Percentiles rank a stretch among this genome's conserved stretches.
Evolutionary conservation across 2,329 filamentous ascomycete species (phyloP).

Genomic region (Chaetomiaceae sp.): DNA sequence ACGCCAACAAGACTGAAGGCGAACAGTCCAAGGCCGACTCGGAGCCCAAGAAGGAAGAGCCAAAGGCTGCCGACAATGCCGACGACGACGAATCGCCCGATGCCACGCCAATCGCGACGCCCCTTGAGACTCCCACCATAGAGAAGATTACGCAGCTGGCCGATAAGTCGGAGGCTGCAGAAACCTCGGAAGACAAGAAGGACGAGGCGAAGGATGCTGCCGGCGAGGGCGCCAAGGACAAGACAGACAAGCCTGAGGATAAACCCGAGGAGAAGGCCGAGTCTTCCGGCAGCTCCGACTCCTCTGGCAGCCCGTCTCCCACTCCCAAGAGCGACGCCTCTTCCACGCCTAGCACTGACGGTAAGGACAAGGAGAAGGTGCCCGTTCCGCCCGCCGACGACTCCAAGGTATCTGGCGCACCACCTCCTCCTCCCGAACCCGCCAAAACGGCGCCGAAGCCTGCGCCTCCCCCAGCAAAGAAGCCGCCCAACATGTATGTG

Average conservation of each 20-base stretch:
- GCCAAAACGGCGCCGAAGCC: constrained; percentile 2
- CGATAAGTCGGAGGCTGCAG: neutral
- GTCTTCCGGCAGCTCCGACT: constrained; percentile 24
- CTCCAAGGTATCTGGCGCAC: constrained; percentile 23
- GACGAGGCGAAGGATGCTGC: constrained; percentile 10
- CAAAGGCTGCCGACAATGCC: constrained; percentile 8
- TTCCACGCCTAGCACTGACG: constrained; percentile 19
- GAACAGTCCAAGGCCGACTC: neutral
- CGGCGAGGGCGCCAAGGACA: constrained; percentile 15
- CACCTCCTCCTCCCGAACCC: constrained; percentile 16
- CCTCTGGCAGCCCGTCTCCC: constrained; percentile 28
- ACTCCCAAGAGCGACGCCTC: constrained; percentile 30
- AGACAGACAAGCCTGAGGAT: constrained; percentile 19
- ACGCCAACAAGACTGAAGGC: neutral
- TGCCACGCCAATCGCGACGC: constrained; percentile 24
- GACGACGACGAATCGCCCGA: constrained; percentile 20
- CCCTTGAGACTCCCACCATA: constrained; percentile 18
- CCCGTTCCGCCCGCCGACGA: constrained; percentile 30
- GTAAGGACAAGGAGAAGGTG: constrained; percentile 31
- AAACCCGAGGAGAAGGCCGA: constrained; percentile 17
- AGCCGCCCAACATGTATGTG: constrained; percentile 31
- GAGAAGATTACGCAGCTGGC: constrained; percentile 23
- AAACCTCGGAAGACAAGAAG: constrained; percentile 15
- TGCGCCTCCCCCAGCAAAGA: constrained; percentile 15
- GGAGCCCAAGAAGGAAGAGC: constrained; percentile 1